Evolutionary conservation across 345 rosid genomes (phyloP).

Genomic region (Eucalyptus erythrocorys): DNA sequence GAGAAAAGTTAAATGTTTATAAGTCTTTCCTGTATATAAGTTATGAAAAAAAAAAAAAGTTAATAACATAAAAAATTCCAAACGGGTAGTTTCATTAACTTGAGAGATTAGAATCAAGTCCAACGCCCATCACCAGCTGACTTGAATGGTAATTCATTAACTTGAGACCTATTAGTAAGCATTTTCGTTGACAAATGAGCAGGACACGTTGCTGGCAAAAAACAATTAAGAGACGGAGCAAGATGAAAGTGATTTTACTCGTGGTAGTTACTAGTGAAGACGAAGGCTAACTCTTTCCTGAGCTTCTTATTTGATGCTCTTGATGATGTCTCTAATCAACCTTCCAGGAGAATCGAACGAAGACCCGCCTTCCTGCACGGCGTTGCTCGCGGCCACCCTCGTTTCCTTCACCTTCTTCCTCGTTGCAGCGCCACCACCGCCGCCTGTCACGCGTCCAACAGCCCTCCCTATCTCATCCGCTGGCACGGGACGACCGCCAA

Average conservation of each 20-base stretch:
- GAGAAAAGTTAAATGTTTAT: too few relatives aligned
- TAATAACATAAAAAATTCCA: not conserved
- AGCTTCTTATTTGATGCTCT: not conserved
- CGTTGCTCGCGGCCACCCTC: not conserved
- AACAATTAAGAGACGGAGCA: not conserved
- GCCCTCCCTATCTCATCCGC: not conserved
- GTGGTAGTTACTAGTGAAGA: not conserved
- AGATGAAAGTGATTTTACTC: not conserved
- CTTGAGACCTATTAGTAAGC: not conserved
- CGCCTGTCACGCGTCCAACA: rapidly evolving
- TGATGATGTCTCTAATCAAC: not conserved
- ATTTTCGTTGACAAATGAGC: not conserved
- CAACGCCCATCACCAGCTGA: too few relatives aligned
- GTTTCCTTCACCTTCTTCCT: not conserved
- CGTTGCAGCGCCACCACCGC: not conserved
- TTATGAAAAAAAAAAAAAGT: not conserved
- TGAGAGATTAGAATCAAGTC: too few relatives aligned
- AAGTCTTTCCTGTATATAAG: not conserved
- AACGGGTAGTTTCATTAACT: not conserved
- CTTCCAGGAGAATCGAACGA: rapidly evolving
- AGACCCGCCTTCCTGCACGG: not conserved
- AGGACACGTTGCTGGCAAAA: not conserved
- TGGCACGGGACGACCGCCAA: not conserved
- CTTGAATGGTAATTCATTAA: not conserved
- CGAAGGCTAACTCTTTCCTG: not conserved